Percentiles rank a stretch among this genome's conserved stretches.
Evolutionary conservation across 108 stramenopile genomes (phyloP).

Genomic region (Nannochloropsis salina): DNA sequence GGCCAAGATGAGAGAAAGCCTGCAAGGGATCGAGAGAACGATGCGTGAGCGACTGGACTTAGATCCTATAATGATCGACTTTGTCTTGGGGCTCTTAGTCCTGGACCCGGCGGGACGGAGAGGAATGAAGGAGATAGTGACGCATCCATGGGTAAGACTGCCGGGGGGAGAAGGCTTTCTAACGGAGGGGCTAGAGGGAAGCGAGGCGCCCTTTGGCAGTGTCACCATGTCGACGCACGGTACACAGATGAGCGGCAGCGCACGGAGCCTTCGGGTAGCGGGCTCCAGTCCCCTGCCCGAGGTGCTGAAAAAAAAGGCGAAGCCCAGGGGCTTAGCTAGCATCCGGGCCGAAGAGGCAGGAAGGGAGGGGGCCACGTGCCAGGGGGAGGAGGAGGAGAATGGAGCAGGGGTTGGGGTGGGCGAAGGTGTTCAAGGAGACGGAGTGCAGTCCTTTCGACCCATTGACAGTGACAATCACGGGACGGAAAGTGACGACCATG

Average conservation of each 20-base stretch:
- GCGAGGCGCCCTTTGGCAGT: no score
- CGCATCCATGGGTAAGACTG: constrained; percentile 25
- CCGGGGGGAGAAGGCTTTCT: neutral
- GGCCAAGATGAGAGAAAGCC: constrained; percentile 10
- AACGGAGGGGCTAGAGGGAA: neutral
- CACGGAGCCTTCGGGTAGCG: neutral
- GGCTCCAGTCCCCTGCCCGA: neutral
- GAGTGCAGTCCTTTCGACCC: no score
- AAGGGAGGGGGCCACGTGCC: neutral
- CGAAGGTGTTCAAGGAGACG: neutral
- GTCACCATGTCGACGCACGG: no score
- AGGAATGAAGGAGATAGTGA: neutral
- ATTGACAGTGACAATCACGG: no score
- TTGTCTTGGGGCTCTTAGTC: constrained; percentile 25
- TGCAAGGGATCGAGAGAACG: neutral
- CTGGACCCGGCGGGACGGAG: constrained; percentile 21
- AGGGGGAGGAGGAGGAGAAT: neutral
- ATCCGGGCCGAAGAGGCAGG: neutral
- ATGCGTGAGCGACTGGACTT: neutral
- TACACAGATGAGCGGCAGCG: no score
- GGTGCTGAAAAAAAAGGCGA: neutral
- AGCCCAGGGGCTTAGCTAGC: neutral
- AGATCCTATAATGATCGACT: constrained; percentile 19
- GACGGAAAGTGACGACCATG: no score
- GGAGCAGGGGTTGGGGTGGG: neutral